Percentiles rank a stretch among this genome's conserved stretches.
These are phyloP conservation scores for Chenopodium suecicum DNA, from an alignment of 148 eudicot genomes.

Conservation along the genomic window DNA sequence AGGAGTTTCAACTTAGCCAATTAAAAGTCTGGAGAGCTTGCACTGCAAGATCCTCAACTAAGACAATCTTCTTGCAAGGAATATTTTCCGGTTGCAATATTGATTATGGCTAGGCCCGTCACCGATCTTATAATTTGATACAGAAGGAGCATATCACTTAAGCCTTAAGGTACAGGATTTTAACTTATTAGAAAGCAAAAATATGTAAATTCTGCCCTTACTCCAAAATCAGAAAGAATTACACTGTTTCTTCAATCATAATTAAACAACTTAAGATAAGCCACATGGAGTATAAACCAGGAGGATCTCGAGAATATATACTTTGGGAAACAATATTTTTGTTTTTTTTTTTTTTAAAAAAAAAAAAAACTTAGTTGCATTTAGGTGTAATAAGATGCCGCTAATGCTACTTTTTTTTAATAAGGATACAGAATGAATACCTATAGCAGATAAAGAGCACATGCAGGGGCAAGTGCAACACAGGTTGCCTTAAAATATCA, in stretches of 20 bases:
- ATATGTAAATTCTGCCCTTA: background rate
- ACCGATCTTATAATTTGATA: no score
- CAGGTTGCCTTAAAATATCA: no score
- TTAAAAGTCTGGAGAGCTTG: no score
- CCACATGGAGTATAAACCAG: background rate
- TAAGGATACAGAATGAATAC: background rate
- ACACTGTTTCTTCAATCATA: background rate
- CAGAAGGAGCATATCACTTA: background rate
- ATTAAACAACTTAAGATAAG: background rate
- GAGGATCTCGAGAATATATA: no score
- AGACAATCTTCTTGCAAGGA: no score
- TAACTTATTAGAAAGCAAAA: background rate
- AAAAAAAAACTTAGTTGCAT: background rate
- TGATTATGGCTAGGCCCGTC: no score
- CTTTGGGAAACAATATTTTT: no score
- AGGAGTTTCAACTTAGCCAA: background rate
- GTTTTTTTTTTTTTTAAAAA: no score
- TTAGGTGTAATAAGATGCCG: background rate
- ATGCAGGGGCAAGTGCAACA: no score
- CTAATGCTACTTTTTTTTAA: background rate
- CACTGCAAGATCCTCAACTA: no score
- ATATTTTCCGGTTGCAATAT: no score
- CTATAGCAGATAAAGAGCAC: background rate
- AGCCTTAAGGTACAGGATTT: background rate
- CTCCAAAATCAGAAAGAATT: background rate